These are phyloP conservation scores for Groenewaldozyma sp. DNA, from an alignment of 1,139 yeast species.

Conservation along the genomic window DNA sequence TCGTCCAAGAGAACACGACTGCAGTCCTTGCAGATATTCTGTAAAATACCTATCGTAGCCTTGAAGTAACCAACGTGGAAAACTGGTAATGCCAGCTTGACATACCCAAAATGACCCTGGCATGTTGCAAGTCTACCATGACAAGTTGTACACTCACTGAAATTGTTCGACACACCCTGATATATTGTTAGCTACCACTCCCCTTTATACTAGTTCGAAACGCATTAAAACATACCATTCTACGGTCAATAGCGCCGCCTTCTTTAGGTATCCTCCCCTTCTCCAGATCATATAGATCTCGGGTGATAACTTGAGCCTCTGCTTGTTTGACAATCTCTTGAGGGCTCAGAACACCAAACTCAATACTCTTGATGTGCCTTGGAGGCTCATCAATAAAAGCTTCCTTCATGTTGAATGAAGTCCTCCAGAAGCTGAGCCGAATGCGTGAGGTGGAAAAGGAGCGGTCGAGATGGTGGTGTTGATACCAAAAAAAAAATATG, in stretches of 20 bases:
- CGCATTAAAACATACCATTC: slow-evolving; percentile 40
- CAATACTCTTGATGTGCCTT: slow-evolving; percentile 80
- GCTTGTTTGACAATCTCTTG: slow-evolving; percentile 89
- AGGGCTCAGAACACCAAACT: slow-evolving; percentile 86
- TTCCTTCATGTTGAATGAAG: too few species aligned
- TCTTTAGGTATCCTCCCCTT: slow-evolving; percentile 73
- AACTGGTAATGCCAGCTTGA: slow-evolving; percentile 86
- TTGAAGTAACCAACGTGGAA: slow-evolving; percentile 97
- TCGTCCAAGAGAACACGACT: slow-evolving; percentile 71
- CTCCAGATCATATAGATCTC: slow-evolving; percentile 85
- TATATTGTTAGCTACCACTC: background rate
- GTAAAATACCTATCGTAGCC: slow-evolving; percentile 79
- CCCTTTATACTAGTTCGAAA: background rate
- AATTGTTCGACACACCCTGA: slow-evolving; percentile 76
- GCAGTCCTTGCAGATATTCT: slow-evolving; percentile 87
- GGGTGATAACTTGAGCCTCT: slow-evolving; percentile 84
- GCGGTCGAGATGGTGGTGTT: too few species aligned
- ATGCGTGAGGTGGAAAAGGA: too few species aligned
- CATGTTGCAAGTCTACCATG: slow-evolving; percentile 89
- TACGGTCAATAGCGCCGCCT: slow-evolving; percentile 83
- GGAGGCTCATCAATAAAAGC: slow-evolving; percentile 79
- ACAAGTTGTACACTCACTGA: slow-evolving; percentile 81
- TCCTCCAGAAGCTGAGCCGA: too few species aligned
- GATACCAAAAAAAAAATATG: too few species aligned
- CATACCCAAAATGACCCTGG: slow-evolving; percentile 97